phyloP scores from a whole-genome alignment of 371 early-diverging fungal species.

The Sporodiniella umbellata region DNA sequence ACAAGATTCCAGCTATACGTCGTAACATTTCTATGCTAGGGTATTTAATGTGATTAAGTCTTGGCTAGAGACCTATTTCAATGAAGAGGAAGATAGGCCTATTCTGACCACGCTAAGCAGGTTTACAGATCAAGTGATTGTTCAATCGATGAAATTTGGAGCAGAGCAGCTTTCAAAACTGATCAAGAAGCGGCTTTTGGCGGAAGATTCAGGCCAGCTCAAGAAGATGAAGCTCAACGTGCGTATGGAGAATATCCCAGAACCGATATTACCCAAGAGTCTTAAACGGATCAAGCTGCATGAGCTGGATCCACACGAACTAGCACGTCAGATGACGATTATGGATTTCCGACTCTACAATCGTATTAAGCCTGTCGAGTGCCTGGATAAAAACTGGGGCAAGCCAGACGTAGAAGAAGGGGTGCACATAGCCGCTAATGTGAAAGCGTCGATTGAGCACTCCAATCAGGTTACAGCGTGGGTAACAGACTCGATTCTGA shows the following conservation, averaged over 20 bases:
- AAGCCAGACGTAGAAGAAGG: conserved; percentile 43
- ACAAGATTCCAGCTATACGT: not conserved
- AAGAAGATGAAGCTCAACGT: conserved; percentile 72
- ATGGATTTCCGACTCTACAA: conserved; percentile 69
- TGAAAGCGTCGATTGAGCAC: conserved; percentile 65
- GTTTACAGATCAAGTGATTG: conserved; percentile 77
- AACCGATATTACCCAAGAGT: conserved; percentile 70
- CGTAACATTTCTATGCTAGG: conserved; percentile 11
- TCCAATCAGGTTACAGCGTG: conserved; percentile 80
- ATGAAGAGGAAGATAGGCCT: conserved; percentile 68
- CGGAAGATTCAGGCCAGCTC: conserved; percentile 58
- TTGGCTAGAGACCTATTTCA: conserved; percentile 88
- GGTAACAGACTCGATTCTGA: conserved; percentile 83
- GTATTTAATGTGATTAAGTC: conserved; percentile 89
- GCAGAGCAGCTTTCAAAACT: conserved; percentile 71
- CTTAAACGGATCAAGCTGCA: conserved; percentile 57
- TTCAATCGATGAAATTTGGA: conserved; percentile 68
- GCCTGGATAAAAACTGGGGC: conserved; percentile 79
- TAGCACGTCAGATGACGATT: conserved; percentile 85
- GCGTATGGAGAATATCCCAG: conserved; percentile 62
- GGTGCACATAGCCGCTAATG: conserved; percentile 53
- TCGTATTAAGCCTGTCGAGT: conserved; percentile 72
- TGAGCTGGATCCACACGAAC: conserved; percentile 81
- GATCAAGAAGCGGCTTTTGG: conserved; percentile 69
- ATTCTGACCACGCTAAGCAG: conserved; percentile 68